Evolutionary conservation across 208 protist species (phyloP), one percentile per base, ranked within the genome.

Genomic region (Trypanosoma caninum): DNA sequence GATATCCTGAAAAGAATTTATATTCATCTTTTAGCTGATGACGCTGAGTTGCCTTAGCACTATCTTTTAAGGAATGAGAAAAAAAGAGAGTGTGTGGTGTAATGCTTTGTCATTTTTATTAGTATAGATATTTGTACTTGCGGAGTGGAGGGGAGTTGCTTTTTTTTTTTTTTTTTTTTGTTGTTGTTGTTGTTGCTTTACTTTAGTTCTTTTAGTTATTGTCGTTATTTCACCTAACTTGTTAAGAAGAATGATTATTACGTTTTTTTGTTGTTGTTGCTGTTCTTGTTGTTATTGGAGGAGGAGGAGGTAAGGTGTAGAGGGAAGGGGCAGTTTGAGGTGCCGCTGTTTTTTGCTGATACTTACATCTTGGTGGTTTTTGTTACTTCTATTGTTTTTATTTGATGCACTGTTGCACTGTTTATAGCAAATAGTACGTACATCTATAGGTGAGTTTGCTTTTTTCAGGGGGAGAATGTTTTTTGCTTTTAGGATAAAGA

Each of bases 1-100:
- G 58, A 72, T 16, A 56, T 87, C 2, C 35, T 83, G 52, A 0
- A 58, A 4, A 20, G 57, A 10, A 35, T 60, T 8, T 18, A 38
- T 28, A 44, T 56, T 40, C 2, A 8, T 9, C 10, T 56, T 55
- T 46, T 2, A 41, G 5, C n/a, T 35, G 5, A n/a, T 41, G 33
- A 59, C 8, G 3, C 6, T 16, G 40, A 62, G 18, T 41, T 14
- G 13, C 5, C 35, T 35, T 11, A 52, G 25, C 6, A 37, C 2
- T 52, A 22, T 7, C 35, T 7, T 40, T 40, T 40, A 40, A 40
- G 25, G n/a, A 53, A 7, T 33, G 13, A 27, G 25, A 53, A 31
- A 31, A 53, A 53, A 34, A 31, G 33, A 53, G 7, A 53, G 33
- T 34, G 23, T 14, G 8, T 34, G 14, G 6, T 9, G 25, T 27